Evolutionary conservation across 2,329 filamentous ascomycete genomes (phyloP).

Genomic region (Hysterium pulicare): DNA sequence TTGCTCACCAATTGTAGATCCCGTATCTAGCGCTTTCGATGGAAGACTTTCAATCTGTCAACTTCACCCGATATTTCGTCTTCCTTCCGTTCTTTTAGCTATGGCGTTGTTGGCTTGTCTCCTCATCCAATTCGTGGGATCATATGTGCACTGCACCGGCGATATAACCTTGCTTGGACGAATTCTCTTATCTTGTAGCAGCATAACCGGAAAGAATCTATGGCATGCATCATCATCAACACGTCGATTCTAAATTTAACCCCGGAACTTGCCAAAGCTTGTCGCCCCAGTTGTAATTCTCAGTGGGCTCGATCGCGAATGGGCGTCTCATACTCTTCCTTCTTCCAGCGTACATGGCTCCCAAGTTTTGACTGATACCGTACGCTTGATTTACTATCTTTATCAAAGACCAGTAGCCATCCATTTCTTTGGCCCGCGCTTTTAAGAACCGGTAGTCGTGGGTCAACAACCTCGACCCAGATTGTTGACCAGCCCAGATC

Average conservation of each 20-base stretch:
- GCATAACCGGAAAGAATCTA: slow-evolving; percentile 42
- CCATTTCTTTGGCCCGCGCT: no score
- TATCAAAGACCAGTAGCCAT: no score
- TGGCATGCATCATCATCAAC: slow-evolving; percentile 40
- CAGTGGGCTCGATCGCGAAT: slow-evolving; percentile 35
- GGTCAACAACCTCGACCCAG: no score
- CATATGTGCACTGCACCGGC: no score
- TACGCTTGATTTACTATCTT: slow-evolving; percentile 66
- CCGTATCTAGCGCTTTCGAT: no score
- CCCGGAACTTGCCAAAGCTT: slow-evolving; percentile 37
- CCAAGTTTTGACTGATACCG: slow-evolving; percentile 45
- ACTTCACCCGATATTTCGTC: slow-evolving; percentile 35
- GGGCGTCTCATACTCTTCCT: slow-evolving; percentile 24
- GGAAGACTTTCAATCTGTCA: no score
- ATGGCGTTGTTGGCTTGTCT: slow-evolving; percentile 36
- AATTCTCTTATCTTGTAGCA: no score
- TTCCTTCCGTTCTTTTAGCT: slow-evolving; percentile 44
- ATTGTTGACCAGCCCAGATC: no score
- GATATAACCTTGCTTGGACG: no score
- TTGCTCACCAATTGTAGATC: no score
- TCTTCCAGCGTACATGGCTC: slow-evolving; percentile 32
- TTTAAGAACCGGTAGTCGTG: no score
- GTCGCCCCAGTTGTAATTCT: slow-evolving; percentile 41
- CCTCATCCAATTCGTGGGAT: no score
- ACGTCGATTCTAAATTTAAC: slow-evolving; percentile 41